Conservation (phyloP, 106 monocot genomes). For the Cymbidium sinense region DNA sequence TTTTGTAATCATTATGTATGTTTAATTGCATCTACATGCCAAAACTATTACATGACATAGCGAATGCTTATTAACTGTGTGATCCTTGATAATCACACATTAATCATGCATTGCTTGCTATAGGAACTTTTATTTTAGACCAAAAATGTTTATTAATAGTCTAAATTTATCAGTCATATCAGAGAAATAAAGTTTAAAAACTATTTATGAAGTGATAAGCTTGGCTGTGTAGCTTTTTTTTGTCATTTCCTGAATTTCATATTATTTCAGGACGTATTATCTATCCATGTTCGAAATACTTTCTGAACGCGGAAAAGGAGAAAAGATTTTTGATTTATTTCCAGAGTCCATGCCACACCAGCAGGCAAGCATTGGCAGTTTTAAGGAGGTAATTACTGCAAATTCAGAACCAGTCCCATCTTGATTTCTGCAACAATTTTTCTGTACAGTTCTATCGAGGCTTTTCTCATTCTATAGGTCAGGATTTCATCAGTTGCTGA, state of each 20-base stretch:
- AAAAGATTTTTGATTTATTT: conserved; percentile 65
- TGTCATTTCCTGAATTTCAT: neutral
- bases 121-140: neutral
- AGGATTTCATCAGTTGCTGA: conserved; percentile 41
- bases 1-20: neutral
- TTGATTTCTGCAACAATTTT: neutral
- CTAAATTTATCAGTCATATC: neutral
- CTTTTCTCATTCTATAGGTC: conserved; percentile 32
- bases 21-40: neutral
- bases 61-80: neutral
- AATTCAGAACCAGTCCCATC: neutral
- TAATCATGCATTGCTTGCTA: neutral
- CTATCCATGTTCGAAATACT: conserved; percentile 87
- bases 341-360: conserved; percentile 26
- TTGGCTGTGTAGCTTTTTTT: neutral
- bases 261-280: conserved; percentile 47
- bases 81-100: neutral
- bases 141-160: neutral
- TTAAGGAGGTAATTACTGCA: conserved; percentile 48
- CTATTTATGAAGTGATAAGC: neutral
- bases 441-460: neutral
- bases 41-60: neutral
- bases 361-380: conserved; percentile 46
- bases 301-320: conserved; percentile 71
- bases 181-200: neutral